Evolutionary conservation across 495 filamentous ascomycete genomes (phyloP).

Genomic region (Darksidea phi): DNA sequence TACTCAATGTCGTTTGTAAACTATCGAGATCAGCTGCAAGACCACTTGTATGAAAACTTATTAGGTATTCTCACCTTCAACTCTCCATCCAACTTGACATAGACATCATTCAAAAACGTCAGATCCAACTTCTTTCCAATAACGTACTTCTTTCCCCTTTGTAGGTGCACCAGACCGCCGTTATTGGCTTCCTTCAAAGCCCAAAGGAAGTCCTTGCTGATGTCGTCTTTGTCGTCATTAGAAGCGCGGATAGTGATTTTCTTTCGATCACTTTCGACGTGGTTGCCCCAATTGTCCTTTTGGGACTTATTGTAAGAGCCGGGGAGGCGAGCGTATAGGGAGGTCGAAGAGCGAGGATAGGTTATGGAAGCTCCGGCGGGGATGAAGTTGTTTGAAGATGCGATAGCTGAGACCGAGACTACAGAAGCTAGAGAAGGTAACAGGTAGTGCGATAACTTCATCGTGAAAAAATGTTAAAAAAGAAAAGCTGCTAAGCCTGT

Average conservation of each 20-base stretch:
- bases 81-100: conserved; percentile 25
- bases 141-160: conserved; percentile 53
- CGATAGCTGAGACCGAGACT: conserved; percentile 2
- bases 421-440: conserved; percentile 4
- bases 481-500: neutral
- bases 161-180: conserved; percentile 66
- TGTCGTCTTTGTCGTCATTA: conserved; percentile 20
- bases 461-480: neutral
- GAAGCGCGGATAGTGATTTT: conserved; percentile 24
- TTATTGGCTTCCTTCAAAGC: conserved; percentile 64
- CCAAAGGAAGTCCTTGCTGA: conserved; percentile 27
- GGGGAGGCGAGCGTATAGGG: neutral
- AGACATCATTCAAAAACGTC: conserved; percentile 60
- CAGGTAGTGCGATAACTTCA: conserved; percentile 10
- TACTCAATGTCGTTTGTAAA: conserved; percentile 68
- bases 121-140: conserved; percentile 66
- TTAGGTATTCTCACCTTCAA: conserved; percentile 6
- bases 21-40: conserved; percentile 8
- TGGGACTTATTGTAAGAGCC: neutral
- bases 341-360: neutral
- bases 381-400: conserved; percentile 4
- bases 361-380: conserved; percentile 21
- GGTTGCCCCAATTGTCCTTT: conserved; percentile 27
- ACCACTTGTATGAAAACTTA: neutral
- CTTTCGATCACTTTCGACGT: conserved; percentile 22